These are phyloP conservation scores for Alternaria gaisen DNA, from an alignment of 2,329 filamentous ascomycete genomes.

Conservation along the genomic window DNA sequence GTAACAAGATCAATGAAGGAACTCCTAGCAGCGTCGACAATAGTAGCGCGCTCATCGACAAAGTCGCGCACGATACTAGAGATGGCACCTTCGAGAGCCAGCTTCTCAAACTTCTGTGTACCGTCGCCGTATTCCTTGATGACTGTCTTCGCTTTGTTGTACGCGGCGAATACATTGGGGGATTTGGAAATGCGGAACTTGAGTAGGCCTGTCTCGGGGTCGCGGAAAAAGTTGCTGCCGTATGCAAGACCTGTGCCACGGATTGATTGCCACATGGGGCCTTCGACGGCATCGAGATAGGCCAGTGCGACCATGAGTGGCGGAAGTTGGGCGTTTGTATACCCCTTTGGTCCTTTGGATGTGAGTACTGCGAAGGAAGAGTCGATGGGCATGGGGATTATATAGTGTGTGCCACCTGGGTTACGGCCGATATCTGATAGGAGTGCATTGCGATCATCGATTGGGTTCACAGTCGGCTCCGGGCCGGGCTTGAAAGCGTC, in stretches of 20 bases:
- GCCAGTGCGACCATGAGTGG: constrained; percentile 87
- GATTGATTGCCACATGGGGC: constrained; percentile 91
- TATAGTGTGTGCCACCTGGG: constrained; percentile 77
- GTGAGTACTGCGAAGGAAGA: constrained; percentile 87
- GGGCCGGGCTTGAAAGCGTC: constrained; percentile 60
- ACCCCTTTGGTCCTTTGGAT: constrained; percentile 76
- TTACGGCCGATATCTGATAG: constrained; percentile 77
- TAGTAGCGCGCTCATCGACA: constrained; percentile 88
- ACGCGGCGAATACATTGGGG: constrained; percentile 87
- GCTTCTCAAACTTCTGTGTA: constrained; percentile 74
- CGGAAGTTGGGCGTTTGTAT: constrained; percentile 79
- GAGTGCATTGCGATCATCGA: constrained; percentile 74
- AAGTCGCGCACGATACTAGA: constrained; percentile 86
- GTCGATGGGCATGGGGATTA: constrained; percentile 93
- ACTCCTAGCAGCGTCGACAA: constrained; percentile 80
- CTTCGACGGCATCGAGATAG: constrained; percentile 92
- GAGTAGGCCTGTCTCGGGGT: constrained; percentile 80
- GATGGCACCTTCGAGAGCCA: constrained; percentile 88
- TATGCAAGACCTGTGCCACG: constrained; percentile 95
- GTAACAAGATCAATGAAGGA: constrained; percentile 87
- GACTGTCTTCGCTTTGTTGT: constrained; percentile 76
- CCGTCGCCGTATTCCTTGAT: constrained; percentile 79
- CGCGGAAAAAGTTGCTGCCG: constrained; percentile 79
- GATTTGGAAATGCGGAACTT: constrained; percentile 90
- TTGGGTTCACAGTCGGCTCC: constrained; percentile 68